Evolutionary conservation across 257 asterid genomes (phyloP).

Genomic region (Solanum dulcamara): DNA sequence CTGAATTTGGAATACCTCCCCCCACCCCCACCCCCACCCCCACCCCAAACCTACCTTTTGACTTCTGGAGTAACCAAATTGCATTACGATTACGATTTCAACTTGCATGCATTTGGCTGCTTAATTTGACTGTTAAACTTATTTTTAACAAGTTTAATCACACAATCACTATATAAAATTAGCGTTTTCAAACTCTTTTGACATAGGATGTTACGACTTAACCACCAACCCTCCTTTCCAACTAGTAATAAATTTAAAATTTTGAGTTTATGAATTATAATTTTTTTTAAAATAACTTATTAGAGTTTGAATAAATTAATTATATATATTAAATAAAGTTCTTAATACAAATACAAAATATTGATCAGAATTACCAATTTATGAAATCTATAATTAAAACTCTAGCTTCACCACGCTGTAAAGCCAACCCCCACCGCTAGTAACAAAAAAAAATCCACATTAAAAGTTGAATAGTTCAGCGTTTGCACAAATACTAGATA

Average conservation of each 20-base stretch:
- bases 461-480: background rate
- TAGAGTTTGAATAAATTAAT: background rate
- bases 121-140: background rate
- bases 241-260: background rate
- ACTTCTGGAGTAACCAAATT: background rate
- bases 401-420: background rate
- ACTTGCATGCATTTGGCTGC: background rate
- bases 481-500: background rate
- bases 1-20: background rate
- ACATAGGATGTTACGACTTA: background rate
- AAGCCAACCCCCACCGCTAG: background rate
- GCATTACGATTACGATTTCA: background rate
- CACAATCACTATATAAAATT: background rate
- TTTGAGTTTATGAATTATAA: background rate
- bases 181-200: background rate
- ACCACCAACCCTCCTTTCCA: background rate
- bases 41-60: background rate
- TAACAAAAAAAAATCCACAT: background rate
- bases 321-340: background rate
- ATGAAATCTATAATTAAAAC: background rate
- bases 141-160: background rate
- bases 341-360: background rate
- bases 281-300: background rate
- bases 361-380: background rate
- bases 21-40: background rate